Evolutionary conservation across 2,329 filamentous ascomycete genomes (phyloP).

Genomic region (Diaporthe eres): DNA sequence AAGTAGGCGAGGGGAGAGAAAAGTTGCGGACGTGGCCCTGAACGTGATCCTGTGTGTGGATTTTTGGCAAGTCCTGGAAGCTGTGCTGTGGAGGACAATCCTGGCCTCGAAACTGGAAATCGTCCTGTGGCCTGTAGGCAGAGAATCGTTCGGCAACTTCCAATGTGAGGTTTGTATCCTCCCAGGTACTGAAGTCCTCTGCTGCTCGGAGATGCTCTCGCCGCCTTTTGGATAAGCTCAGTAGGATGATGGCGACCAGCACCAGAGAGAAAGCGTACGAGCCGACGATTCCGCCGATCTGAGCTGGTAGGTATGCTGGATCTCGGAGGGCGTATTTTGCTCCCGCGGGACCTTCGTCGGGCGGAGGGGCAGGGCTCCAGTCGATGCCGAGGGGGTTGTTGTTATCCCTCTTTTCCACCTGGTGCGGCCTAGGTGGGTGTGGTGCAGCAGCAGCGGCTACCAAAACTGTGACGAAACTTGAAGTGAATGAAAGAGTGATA

Average conservation of each 20-base stretch:
- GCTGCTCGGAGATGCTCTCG: slow-evolving; percentile 66
- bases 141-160: slow-evolving; percentile 43
- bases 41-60: slow-evolving; percentile 54
- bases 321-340: slow-evolving; percentile 73
- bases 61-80: slow-evolving; percentile 51
- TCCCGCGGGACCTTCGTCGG: slow-evolving; percentile 72
- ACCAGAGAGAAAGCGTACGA: slow-evolving; percentile 85
- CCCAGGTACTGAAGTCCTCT: slow-evolving; percentile 62
- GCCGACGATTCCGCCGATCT: slow-evolving; percentile 87
- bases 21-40: slow-evolving; percentile 61
- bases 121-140: slow-evolving; percentile 47
- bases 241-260: slow-evolving; percentile 77
- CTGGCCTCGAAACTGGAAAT: slow-evolving; percentile 43
- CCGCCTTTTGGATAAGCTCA: slow-evolving; percentile 71
- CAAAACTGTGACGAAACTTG: slow-evolving; percentile 38
- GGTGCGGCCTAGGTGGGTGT: slow-evolving; percentile 43
- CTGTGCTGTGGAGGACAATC: slow-evolving; percentile 41
- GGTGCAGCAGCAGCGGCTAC: slow-evolving; percentile 48
- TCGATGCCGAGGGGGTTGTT: slow-evolving; percentile 63
- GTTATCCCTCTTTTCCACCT: slow-evolving; percentile 46
- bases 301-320: slow-evolving; percentile 77
- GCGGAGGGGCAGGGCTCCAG: slow-evolving; percentile 69
- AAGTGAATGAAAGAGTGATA: slow-evolving; percentile 34
- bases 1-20: slow-evolving; percentile 64
- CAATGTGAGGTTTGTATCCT: slow-evolving; percentile 59